Percentiles rank a stretch among this genome's conserved stretches.
Evolutionary conservation across 208 protist species (phyloP).

Genomic region (Crithidia acanthocephali): DNA sequence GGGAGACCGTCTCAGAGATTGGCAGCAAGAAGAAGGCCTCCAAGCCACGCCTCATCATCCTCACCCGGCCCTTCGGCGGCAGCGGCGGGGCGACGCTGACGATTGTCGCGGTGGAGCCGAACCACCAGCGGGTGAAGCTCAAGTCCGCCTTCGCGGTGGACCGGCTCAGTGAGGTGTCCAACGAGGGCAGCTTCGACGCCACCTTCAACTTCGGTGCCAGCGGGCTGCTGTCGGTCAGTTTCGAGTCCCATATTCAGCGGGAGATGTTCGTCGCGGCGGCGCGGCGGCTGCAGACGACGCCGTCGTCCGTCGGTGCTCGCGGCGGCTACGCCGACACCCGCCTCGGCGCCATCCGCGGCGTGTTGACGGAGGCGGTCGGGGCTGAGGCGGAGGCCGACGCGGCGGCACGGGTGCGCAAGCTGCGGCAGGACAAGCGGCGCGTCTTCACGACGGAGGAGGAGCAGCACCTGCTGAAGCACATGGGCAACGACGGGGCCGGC

Average conservation of each 20-base stretch:
- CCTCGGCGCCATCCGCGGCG: constrained; percentile 49
- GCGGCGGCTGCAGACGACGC: constrained; percentile 45
- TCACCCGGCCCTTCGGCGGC: constrained; percentile 53
- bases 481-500: constrained; percentile 42
- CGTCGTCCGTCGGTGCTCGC: constrained; percentile 10
- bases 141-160: constrained; percentile 73
- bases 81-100: constrained; percentile 37
- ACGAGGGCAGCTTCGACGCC: constrained; percentile 82
- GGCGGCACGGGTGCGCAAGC: constrained; percentile 69
- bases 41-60: constrained; percentile 59
- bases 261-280: constrained; percentile 88
- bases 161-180: constrained; percentile 69
- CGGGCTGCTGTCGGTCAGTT: constrained; percentile 81
- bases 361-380: constrained; percentile 68
- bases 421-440: constrained; percentile 66
- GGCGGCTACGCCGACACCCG: constrained; percentile 18
- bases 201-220: constrained; percentile 87
- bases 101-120: constrained; percentile 40
- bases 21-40: constrained; percentile 44
- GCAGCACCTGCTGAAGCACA: constrained; percentile 64
- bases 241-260: constrained; percentile 89
- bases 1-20: constrained; percentile 75
- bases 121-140: constrained; percentile 57
- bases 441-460: constrained; percentile 80
- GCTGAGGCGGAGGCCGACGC: constrained; percentile 69